Evolutionary conservation across 1,284 basidiomycete species (phyloP).

Genomic region (Coriolopsis trogii): DNA sequence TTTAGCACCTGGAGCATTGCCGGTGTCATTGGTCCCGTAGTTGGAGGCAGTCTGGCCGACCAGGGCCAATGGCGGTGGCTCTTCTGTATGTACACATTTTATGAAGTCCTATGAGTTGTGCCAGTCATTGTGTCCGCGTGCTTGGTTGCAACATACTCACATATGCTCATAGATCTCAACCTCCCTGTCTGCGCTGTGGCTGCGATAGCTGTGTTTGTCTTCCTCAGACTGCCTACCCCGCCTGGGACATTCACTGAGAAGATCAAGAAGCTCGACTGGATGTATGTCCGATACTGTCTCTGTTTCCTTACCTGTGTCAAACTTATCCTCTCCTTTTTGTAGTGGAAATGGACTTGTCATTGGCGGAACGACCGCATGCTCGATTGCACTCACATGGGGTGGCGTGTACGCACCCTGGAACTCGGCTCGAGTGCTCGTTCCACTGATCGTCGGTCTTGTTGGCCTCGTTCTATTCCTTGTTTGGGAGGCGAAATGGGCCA

Average conservation of each 20-base stretch:
- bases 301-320: not conserved
- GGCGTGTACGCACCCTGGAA: slow-evolving; percentile 17
- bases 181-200: slow-evolving; percentile 25
- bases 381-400: slow-evolving; percentile 24
- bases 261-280: slow-evolving; percentile 39
- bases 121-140: not conserved
- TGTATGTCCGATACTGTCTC: slow-evolving; percentile 28
- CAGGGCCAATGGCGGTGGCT: slow-evolving; percentile 28
- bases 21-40: not conserved
- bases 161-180: slow-evolving; percentile 18
- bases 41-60: slow-evolving; percentile 22
- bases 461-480: slow-evolving; percentile 11
- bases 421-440: slow-evolving; percentile 13
- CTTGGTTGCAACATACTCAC: not conserved
- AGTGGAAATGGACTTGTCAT: slow-evolving; percentile 19
- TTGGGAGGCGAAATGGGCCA: slow-evolving; percentile 9
- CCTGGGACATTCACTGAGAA: slow-evolving; percentile 31
- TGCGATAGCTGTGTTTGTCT: slow-evolving; percentile 15
- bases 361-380: slow-evolving; percentile 1
- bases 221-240: slow-evolving; percentile 30
- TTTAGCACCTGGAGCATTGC: slow-evolving; percentile 7
- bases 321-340: not conserved
- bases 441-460: slow-evolving; percentile 19
- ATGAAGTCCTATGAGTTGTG: too few species aligned
- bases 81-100: too few species aligned